Percentiles rank a stretch among this genome's conserved stretches.
These are phyloP conservation scores for Penicillium lagena DNA, from an alignment of 495 filamentous ascomycete species.

Conservation along the genomic window DNA sequence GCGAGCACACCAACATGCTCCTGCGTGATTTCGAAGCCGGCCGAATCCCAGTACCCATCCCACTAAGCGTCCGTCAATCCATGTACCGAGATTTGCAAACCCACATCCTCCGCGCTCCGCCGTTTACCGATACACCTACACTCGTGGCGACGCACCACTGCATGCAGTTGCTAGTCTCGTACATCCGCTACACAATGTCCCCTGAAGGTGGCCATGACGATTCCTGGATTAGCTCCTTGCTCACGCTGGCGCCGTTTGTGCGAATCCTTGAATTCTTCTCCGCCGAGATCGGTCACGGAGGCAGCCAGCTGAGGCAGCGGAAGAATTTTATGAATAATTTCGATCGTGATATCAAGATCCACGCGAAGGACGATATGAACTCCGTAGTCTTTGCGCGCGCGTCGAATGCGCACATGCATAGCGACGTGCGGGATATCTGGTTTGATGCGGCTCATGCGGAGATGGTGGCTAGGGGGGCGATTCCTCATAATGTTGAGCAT, in stretches of 20 bases:
- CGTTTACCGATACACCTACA: conserved; percentile 36
- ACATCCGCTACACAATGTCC: conserved; percentile 31
- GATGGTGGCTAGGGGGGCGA: conserved; percentile 19
- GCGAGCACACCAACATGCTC: conserved; percentile 36
- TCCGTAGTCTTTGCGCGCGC: conserved; percentile 29
- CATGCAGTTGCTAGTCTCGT: conserved; percentile 36
- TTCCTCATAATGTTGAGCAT: conserved; percentile 27
- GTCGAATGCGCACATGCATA: conserved; percentile 26
- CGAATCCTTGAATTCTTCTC: conserved; percentile 41
- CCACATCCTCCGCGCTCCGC: conserved; percentile 34
- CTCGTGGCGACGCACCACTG: conserved; percentile 42
- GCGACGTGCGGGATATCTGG: conserved; percentile 35
- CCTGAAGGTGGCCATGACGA: conserved; percentile 28
- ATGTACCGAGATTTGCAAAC: conserved; percentile 36
- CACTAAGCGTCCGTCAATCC: conserved; percentile 22
- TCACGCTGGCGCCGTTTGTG: conserved; percentile 34
- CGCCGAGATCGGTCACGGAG: conserved; percentile 40
- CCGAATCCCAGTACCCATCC: conserved; percentile 30
- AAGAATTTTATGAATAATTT: conserved; percentile 45
- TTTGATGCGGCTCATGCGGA: conserved; percentile 33
- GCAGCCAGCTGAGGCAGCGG: conserved; percentile 34
- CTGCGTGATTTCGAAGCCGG: conserved; percentile 37
- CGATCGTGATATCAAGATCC: conserved; percentile 27
- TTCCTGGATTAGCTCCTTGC: conserved; percentile 38
- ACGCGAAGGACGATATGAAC: conserved; percentile 36